Evolutionary conservation across 2,329 filamentous ascomycete genomes (phyloP).

Genomic region (Herpotrichia juniperi): DNA sequence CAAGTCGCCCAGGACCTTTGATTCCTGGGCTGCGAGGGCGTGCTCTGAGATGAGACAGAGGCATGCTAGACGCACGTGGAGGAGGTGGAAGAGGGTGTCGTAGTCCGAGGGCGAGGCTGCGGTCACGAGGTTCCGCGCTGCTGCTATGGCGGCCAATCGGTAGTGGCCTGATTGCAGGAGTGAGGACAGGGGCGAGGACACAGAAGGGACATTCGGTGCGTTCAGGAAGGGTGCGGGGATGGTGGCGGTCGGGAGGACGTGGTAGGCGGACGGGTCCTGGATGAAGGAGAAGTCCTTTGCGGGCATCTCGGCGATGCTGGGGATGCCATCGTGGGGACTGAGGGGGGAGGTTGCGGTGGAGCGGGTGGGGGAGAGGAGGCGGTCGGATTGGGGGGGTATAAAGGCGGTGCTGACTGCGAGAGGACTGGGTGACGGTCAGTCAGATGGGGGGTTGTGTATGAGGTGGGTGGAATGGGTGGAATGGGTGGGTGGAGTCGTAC

Average conservation of each 20-base stretch:
- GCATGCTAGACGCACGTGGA: conserved; percentile 83
- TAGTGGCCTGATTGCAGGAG: conserved; percentile 79
- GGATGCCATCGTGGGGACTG: conserved; percentile 26
- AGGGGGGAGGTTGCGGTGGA: conserved; percentile 18
- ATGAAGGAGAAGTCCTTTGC: conserved; percentile 81
- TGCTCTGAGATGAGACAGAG: conserved; percentile 77
- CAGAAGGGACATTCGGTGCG: conserved; percentile 67
- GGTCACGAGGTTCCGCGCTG: conserved; percentile 65
- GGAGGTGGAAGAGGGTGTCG: conserved; percentile 72
- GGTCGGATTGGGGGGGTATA: conserved; percentile 18
- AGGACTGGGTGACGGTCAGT: conserved; percentile 23
- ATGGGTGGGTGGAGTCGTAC: conserved; percentile 56
- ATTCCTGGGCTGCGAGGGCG: conserved; percentile 63
- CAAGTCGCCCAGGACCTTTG: conserved; percentile 67
- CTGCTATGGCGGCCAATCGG: conserved; percentile 74
- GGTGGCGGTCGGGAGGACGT: conserved; percentile 71
- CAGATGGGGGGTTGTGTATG: not conserved
- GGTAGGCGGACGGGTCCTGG: conserved; percentile 80
- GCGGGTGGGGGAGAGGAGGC: conserved; percentile 28
- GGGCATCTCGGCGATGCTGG: conserved; percentile 42
- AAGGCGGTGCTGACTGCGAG: conserved; percentile 20
- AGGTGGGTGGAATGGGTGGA: conserved; percentile 3
- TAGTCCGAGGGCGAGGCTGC: conserved; percentile 61
- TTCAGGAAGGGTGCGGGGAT: conserved; percentile 71
- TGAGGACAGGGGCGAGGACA: conserved; percentile 65